Percentiles rank a stretch among this genome's conserved stretches.
These are phyloP conservation scores for Podaxis sp. DNA, from an alignment of 768 basidiomycete genomes.

Conservation along the genomic window DNA sequence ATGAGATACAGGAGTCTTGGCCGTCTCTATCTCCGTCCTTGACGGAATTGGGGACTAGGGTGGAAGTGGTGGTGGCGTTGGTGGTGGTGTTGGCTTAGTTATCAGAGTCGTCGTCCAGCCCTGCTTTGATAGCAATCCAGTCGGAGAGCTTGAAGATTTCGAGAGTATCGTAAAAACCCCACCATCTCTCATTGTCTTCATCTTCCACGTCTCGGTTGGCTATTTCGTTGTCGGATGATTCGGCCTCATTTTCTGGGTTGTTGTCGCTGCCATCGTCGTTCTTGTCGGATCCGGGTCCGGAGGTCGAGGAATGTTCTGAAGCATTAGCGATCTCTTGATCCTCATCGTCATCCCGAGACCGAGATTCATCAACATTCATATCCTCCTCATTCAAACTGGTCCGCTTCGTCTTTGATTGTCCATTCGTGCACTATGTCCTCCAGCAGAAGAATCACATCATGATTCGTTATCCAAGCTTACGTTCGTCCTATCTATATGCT, in stretches of 20 bases:
- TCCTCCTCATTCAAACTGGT: background rate
- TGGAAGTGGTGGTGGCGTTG: background rate
- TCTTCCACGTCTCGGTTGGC: conserved; percentile 28
- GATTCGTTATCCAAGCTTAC: conserved; percentile 37
- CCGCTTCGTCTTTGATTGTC: conserved; percentile 11
- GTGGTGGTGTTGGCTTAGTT: conserved; percentile 17
- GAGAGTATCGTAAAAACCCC: conserved; percentile 66
- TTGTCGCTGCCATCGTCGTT: conserved; percentile 28
- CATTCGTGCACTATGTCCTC: conserved; percentile 57
- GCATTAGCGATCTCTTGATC: conserved; percentile 10
- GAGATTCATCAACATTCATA: background rate
- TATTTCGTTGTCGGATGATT: background rate
- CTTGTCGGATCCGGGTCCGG: background rate
- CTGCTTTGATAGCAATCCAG: conserved; percentile 59
- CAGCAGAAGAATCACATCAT: conserved; percentile 61
- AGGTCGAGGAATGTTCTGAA: background rate
- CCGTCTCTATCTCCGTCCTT: background rate
- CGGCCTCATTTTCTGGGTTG: conserved; percentile 13
- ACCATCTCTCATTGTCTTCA: conserved; percentile 59
- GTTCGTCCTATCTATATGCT: conserved; percentile 6
- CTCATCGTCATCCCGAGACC: conserved; percentile 20
- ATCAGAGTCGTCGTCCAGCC: conserved; percentile 32
- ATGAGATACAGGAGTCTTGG: conserved; percentile 16
- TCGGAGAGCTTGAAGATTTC: conserved; percentile 66
- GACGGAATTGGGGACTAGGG: background rate